Evolutionary conservation across 345 rosid genomes (phyloP), one percentile per base, ranked within the genome.

Genomic region (Bretschneidera sinensis): DNA sequence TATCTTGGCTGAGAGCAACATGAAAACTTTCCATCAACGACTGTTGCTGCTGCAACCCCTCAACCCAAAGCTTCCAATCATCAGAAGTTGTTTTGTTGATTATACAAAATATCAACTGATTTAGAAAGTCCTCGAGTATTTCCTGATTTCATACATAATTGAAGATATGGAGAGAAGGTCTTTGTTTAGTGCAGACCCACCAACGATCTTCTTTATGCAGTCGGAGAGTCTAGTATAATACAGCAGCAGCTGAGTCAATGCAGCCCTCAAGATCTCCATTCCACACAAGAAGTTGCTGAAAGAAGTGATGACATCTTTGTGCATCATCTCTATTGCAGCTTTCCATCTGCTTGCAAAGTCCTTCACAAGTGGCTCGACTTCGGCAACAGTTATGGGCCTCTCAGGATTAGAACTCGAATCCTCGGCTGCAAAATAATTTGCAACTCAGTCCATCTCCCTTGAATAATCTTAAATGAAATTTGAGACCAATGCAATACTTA

Each of bases 311-410:
- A 94, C 94, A 39, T 94, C 99, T 79, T 90, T 90, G 86, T 94
- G 92, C 99, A 94, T 94, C 75, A 94, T 65, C 68, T 94, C 97
- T 55, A 94, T 94, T 0, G 92, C 95, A 13, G 90, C 81, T 67
- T 86, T 90, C 99, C 97, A 94, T 57, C 97, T 74, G 81, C 87
- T 85, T n/a, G n/a, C n/a, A n/a, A n/a, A n/a, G n/a, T n/a, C n/a
- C n/a, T n/a, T n/a, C n/a, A n/a, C n/a, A n/a, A 94, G 74, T 8
- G 89, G 86, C 74, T 94, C 97, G 0, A 94, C 87, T 76, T 89
- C 96, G 1, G 83, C 71, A 60, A 84, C 78, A 0, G 92, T 83
- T 62, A 89, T 74, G 17, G 91, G 77, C 43, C 79, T 83, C 64
- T 89, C 97, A 0, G 86, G 72, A 47, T 73, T 80, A 21, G 86